Conservation (phyloP, 1,284 basidiomycete genomes). For the Cryptococcus hybrid region DNA sequence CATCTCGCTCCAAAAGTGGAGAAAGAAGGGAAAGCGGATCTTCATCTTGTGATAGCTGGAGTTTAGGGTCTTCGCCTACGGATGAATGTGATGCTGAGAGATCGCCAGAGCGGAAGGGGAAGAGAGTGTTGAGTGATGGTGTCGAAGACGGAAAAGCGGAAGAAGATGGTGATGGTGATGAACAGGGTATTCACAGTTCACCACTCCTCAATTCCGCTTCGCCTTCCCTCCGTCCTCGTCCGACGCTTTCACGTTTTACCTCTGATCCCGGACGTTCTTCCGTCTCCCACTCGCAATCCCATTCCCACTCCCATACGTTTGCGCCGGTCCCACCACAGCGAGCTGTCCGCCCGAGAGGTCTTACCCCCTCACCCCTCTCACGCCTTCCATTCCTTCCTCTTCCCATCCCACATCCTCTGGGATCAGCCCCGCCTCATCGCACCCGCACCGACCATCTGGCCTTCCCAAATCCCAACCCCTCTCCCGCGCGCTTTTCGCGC, state of each 20-base stretch:
- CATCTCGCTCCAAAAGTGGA: neutral
- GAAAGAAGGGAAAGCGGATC: neutral
- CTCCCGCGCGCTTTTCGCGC: constrained; percentile 35
- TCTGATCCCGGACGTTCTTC: neutral
- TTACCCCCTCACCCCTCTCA: constrained; percentile 15
- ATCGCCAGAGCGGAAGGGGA: neutral
- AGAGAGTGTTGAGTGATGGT: neutral
- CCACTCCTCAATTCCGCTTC: neutral
- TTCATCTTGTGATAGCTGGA: neutral
- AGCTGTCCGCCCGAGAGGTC: constrained; percentile 11
- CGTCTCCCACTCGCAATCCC: neutral
- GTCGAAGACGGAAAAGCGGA: neutral
- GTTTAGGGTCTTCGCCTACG: neutral
- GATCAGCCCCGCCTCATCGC: constrained; percentile 7
- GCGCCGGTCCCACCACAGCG: neutral
- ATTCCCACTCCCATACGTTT: neutral
- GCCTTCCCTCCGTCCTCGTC: neutral
- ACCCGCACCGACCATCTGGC: neutral
- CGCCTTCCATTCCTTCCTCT: constrained; percentile 6
- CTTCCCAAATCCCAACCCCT: constrained; percentile 42
- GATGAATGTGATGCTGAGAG: neutral
- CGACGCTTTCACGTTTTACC: neutral
- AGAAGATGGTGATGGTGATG: neutral
- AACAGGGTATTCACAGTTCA: neutral
- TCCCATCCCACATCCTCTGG: constrained; percentile 11